Base-by-base conservation (phyloP, 257 asterid genomes). In the Euphrasia confusa region DNA sequence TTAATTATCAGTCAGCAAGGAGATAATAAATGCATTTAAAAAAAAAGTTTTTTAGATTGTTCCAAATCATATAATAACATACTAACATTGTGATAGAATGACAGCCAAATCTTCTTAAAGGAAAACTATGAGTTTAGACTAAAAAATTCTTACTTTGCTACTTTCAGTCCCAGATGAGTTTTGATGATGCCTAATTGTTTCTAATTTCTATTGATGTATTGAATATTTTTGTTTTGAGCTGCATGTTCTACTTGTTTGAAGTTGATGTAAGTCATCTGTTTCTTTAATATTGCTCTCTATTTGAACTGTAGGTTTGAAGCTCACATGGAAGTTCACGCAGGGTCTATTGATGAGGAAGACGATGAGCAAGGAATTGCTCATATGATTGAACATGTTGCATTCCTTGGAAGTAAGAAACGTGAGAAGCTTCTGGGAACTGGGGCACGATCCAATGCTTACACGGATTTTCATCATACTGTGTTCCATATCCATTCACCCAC, bases 321-420 rank as follows among this genome's bases (percentile, higher is more conserved):
- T 68, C 99, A 93, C 81, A 89, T 89, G 97, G 99, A 93, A 77
- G 94, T 93, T 78, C 99, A 93, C 52, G 99, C 75, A 55, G 99
- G 99, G 54, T 93, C 99, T 66, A 87, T 89, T 58, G 99, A 93
- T 48, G 99, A 89, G 87, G 99, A 93, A 81, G 97, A 89, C 56
- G 97, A 93, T 55, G 99, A 93, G 78, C 99, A 93, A 81, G 99
- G 99, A 74, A 89, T 93, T 68, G 94, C 99, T n/a, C 99, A 93
- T 76, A 93, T 93, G 99, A 89, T 93, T 79, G 99, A 93, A 74
- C 99, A 93, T 74, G 99, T 93, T 74, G 99, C 99, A 62, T 93
- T 93, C 68, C 96, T 93, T 77, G 99, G 99, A 73, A 93, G 99
- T 77, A 93, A 93, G 87, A 93, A 93, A 74, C 91, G 99, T 62